Conservation (phyloP, 768 basidiomycete genomes). For the Dacryopinax primogenitus region DNA sequence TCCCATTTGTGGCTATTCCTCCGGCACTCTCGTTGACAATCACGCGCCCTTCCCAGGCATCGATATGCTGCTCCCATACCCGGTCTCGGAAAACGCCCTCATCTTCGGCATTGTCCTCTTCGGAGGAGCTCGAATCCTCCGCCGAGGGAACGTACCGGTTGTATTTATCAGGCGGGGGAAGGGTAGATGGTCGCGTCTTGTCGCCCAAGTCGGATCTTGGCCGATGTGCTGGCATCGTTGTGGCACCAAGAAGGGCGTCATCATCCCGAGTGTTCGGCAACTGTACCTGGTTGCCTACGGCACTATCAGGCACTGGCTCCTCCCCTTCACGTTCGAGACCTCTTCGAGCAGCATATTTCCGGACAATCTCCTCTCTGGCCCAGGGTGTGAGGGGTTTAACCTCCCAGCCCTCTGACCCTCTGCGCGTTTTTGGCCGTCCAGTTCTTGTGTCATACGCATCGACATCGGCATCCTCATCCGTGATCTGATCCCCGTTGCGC, state of each 20-base stretch:
- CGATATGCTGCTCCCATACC: constrained; percentile 6
- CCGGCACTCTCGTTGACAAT: neutral
- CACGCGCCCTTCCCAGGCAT: constrained; percentile 8
- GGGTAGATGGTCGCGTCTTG: neutral
- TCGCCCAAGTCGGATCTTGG: neutral
- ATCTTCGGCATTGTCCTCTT: neutral
- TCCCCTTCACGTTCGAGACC: neutral
- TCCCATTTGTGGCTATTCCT: neutral
- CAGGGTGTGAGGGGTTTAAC: constrained; percentile 18
- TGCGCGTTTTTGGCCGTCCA: constrained; percentile 32
- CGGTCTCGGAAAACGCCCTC: neutral
- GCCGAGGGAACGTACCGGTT: constrained; percentile 6
- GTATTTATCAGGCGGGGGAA: constrained; percentile 6
- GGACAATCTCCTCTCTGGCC: constrained; percentile 1
- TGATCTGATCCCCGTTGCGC: neutral
- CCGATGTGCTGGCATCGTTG: neutral
- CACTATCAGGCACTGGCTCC: neutral
- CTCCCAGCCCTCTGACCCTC: constrained; percentile 77
- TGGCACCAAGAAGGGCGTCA: neutral
- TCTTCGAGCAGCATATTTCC: neutral
- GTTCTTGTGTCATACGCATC: constrained; percentile 11
- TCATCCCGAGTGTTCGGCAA: neutral
- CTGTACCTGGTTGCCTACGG: neutral
- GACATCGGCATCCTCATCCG: constrained; percentile 13
- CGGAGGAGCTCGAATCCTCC: constrained; percentile 6